These are phyloP conservation scores for Dictyostelium firmibasis DNA, from an alignment of 78 protist genomes.

Conservation along the genomic window DNA sequence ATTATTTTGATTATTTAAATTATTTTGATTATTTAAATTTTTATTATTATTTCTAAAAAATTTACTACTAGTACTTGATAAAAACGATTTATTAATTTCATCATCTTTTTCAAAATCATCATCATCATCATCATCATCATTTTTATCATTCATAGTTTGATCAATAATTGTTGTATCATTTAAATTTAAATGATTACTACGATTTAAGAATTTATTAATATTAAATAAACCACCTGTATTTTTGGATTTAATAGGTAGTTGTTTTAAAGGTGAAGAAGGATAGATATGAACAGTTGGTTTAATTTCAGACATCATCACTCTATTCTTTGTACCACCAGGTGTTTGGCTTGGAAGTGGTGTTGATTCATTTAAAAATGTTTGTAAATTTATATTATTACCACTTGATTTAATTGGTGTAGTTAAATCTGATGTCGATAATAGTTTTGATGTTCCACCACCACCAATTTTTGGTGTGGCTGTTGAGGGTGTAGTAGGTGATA, in stretches of 20 bases:
- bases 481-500: background rate
- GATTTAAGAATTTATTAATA: background rate
- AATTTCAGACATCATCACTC: constrained; percentile 18
- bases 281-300: background rate
- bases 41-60: background rate
- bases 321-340: background rate
- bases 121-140: background rate
- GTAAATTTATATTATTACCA: background rate
- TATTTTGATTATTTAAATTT: background rate
- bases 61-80: background rate
- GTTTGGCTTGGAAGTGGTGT: background rate
- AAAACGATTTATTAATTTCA: background rate
- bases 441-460: background rate
- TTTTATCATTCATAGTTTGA: background rate
- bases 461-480: background rate
- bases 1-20: background rate
- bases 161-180: background rate
- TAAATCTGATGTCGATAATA: background rate
- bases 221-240: background rate
- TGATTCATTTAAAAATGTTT: background rate
- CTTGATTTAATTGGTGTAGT: background rate
- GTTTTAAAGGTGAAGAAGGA: background rate
- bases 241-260: background rate
- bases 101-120: background rate
- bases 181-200: background rate